Evolutionary conservation across 768 basidiomycete species (phyloP).

Genomic region (Tylopilus intermedius): DNA sequence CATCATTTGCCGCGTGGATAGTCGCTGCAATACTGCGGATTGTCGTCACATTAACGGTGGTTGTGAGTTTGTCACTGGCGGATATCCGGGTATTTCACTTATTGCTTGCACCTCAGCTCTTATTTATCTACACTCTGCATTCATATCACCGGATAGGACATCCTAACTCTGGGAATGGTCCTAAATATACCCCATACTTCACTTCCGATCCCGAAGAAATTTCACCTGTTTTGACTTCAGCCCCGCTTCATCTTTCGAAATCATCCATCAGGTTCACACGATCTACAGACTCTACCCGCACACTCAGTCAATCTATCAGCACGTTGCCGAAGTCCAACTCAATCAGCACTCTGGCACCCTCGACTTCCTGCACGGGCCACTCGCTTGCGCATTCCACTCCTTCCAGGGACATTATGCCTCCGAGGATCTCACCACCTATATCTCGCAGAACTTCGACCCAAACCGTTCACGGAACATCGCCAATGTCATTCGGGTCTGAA

Average conservation of each 20-base stretch:
- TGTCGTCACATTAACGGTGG: constrained; percentile 43
- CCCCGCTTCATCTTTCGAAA: constrained; percentile 11
- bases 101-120: constrained; percentile 16
- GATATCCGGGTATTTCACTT: background rate
- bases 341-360: constrained; percentile 23
- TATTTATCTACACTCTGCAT: constrained; percentile 18
- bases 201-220: constrained; percentile 19
- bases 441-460: constrained; percentile 14
- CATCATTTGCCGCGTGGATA: constrained; percentile 50
- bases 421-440: constrained; percentile 15
- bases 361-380: constrained; percentile 13
- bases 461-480: constrained; percentile 1
- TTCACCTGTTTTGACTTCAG: constrained; percentile 15
- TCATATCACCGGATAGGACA: constrained; percentile 17
- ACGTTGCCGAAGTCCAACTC: constrained; percentile 27
- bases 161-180: constrained; percentile 9
- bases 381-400: constrained; percentile 18
- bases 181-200: constrained; percentile 15
- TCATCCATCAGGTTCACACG: constrained; percentile 11
- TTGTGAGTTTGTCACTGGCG: constrained; percentile 41
- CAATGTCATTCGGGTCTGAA: constrained; percentile 4
- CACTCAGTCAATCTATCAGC: constrained; percentile 16
- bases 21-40: constrained; percentile 49
- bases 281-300: constrained; percentile 19
- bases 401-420: constrained; percentile 7